Base-by-base conservation (phyloP, 2,329 filamentous ascomycete genomes). In the Phaeomoniella chlamydospora region DNA sequence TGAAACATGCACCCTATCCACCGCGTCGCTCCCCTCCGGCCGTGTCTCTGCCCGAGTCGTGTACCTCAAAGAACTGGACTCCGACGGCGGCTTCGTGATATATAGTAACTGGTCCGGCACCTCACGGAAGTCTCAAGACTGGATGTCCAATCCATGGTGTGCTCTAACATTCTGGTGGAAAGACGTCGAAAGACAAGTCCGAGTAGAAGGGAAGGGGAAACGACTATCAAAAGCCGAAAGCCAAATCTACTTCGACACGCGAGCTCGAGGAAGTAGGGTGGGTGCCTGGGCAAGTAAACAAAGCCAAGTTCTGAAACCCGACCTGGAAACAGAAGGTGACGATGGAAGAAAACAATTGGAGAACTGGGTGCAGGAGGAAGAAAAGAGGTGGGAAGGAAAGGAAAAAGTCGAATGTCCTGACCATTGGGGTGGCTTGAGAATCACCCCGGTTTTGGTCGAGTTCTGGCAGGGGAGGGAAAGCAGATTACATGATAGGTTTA, bases 401-500 rank as follows among this genome's bases (percentile, higher is more conserved):
- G 81, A 93, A 17, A 61, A 81, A 38, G 93, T 98, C 45, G 87
- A 87, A 1, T 77, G 94, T 34, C 90, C 90, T 3, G 78, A 82
- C 6, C 94, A 94, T 55, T 98, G 90, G 90, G 90, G 90, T 18
- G 90, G 90, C 0, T 54, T 94, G 55, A 75, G 88, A 47, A 72
- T 98, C 41, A 69, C 87, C 43, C 88, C 90, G 0, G 80, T 86
- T 51, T 73, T 75, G 48, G 70, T 98, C 34, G 90, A 98, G 68
- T 98, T 98, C 56, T 98, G 90, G 74, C 87, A 94, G 66, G 90
- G 90, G 2, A 72, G 90, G 49, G 72, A 84, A 53, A 94, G 80
- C 60, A 70, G 90, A 40, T 61, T 98, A 57, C 90, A 98, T 61
- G 90, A 98, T 66, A 79, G 90, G 15, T 96, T 98, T 55, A 71